Conservation (phyloP, 2,329 filamentous ascomycete species). For the Colletotrichum chlorophyti region DNA sequence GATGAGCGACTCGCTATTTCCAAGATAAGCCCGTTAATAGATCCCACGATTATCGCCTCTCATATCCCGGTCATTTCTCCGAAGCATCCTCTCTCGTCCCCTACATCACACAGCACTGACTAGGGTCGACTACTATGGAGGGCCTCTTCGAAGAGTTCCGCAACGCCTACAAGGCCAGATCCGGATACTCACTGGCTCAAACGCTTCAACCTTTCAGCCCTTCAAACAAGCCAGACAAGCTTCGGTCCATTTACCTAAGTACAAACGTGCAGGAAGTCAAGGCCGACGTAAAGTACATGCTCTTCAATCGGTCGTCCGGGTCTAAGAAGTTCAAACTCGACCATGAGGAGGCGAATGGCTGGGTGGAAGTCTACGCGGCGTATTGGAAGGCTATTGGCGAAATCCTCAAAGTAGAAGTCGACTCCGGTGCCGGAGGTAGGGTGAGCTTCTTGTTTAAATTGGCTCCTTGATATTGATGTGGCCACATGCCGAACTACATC, state of each 20-base stretch:
- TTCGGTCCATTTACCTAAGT: slow-evolving; percentile 74
- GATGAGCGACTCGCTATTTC: no score
- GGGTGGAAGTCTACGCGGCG: slow-evolving; percentile 82
- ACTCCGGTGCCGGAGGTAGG: slow-evolving; percentile 39
- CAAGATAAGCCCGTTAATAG: no score
- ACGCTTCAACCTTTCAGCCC: slow-evolving; percentile 77
- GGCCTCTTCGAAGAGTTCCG: slow-evolving; percentile 76
- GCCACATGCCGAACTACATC: no score
- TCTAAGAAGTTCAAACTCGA: slow-evolving; percentile 59
- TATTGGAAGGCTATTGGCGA: slow-evolving; percentile 86
- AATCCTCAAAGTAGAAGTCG: slow-evolving; percentile 71
- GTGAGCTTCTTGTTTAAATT: slow-evolving; percentile 32
- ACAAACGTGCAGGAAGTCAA: slow-evolving; percentile 72
- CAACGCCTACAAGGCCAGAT: slow-evolving; percentile 66
- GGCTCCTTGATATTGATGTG: not conserved
- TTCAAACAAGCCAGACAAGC: slow-evolving; percentile 64
- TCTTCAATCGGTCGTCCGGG: slow-evolving; percentile 55
- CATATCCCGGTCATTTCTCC: no score
- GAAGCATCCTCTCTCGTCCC: no score
- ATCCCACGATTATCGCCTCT: no score
- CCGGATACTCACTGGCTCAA: slow-evolving; percentile 77
- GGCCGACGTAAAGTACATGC: slow-evolving; percentile 75
- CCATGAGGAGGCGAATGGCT: slow-evolving; percentile 77
- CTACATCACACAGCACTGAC: not conserved
- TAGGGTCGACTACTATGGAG: slow-evolving; percentile 64